Evolutionary conservation across 495 filamentous ascomycete species (phyloP).

Genomic region (Tuber borchii): DNA sequence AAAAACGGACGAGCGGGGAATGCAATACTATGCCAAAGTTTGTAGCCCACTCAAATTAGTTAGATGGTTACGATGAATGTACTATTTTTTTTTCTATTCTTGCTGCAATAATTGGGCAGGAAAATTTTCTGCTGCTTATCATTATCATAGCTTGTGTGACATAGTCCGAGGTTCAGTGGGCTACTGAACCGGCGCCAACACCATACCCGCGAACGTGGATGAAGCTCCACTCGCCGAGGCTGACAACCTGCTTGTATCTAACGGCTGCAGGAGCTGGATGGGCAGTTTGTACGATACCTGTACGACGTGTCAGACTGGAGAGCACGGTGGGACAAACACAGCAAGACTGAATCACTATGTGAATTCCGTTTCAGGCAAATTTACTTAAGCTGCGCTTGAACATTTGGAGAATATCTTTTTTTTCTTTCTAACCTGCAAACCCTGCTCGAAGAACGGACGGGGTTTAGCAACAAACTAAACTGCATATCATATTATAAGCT

Average conservation of each 20-base stretch:
- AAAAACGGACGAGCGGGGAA: not conserved
- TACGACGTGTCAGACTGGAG: not conserved
- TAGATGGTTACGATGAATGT: not conserved
- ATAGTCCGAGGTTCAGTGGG: not conserved
- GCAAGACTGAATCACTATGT: not conserved
- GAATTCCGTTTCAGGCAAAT: no score
- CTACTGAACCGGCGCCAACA: not conserved
- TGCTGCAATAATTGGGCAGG: not conserved
- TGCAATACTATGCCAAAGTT: not conserved
- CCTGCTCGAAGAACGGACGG: no score
- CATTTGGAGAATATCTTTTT: no score
- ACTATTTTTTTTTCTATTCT: not conserved
- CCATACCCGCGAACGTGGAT: not conserved
- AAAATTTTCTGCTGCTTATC: not conserved
- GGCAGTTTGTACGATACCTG: not conserved
- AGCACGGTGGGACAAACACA: not conserved
- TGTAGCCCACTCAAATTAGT: not conserved
- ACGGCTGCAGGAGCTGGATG: not conserved
- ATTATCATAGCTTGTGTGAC: not conserved
- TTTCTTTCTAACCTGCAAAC: no score
- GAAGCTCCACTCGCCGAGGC: not conserved
- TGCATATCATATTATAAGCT: no score
- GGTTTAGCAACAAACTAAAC: no score
- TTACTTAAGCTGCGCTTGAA: no score
- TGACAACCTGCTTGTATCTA: not conserved